These are phyloP conservation scores for Suillus spraguei DNA, from an alignment of 768 basidiomycete species.

Conservation along the genomic window DNA sequence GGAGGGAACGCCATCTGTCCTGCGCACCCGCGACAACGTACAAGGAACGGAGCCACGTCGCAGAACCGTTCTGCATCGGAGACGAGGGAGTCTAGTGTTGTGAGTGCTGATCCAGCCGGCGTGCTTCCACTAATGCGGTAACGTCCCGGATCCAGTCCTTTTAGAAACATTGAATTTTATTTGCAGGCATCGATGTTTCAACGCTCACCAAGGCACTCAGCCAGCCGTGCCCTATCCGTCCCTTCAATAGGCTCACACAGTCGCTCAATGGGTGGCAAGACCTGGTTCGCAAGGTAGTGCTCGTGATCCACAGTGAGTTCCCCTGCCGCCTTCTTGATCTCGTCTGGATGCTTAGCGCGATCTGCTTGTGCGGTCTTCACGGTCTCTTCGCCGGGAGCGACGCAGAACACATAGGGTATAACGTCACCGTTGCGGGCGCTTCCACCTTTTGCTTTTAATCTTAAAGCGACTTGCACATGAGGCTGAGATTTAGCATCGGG, in stretches of 20 bases:
- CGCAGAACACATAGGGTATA: slow-evolving; percentile 93
- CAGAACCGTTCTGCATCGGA: slow-evolving; percentile 88
- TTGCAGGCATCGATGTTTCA: slow-evolving; percentile 9
- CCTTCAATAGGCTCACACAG: slow-evolving; percentile 97
- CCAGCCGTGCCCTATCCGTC: slow-evolving; percentile 87
- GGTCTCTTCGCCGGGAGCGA: slow-evolving; percentile 69
- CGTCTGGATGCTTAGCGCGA: slow-evolving; percentile 91
- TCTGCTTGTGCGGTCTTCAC: slow-evolving; percentile 85
- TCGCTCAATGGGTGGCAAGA: slow-evolving; percentile 93
- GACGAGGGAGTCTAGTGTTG: slow-evolving; percentile 85
- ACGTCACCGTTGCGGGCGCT: slow-evolving; percentile 88
- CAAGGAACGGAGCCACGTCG: slow-evolving; percentile 66
- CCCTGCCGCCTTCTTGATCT: slow-evolving; percentile 65
- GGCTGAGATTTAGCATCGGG: slow-evolving; percentile 95
- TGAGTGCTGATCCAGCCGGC: slow-evolving; percentile 65
- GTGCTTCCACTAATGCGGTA: slow-evolving; percentile 46
- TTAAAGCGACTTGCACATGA: slow-evolving; percentile 93
- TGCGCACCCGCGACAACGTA: slow-evolving; percentile 80
- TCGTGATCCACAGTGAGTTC: slow-evolving; percentile 86
- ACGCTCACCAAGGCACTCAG: slow-evolving; percentile 87
- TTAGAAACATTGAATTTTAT: not conserved
- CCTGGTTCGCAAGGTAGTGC: slow-evolving; percentile 87
- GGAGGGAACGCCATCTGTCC: slow-evolving; percentile 58
- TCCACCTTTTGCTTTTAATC: slow-evolving; percentile 83
- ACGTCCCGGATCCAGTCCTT: slow-evolving; percentile 64